Conservation (phyloP, 768 basidiomycete species). For the Boletus barrowsii region DNA sequence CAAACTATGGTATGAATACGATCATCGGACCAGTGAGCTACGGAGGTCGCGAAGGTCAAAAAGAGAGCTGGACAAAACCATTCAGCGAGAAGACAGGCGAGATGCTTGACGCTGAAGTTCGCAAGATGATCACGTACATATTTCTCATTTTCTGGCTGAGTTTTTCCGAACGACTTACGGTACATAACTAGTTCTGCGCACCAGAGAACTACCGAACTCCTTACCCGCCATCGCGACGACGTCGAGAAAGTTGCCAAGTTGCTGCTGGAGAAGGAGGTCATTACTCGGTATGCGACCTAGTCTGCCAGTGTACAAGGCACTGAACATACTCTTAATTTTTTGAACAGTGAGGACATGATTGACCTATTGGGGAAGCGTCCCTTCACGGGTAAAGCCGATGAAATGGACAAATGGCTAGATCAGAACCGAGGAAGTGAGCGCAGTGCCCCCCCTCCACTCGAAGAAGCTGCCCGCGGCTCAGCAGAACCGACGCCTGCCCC, state of each 20-base stretch:
- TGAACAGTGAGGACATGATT: conserved; percentile 81
- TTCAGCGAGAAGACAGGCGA: conserved; percentile 98
- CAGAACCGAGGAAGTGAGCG: conserved; percentile 59
- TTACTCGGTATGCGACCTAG: conserved; percentile 66
- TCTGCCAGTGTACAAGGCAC: neutral
- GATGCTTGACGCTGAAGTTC: conserved; percentile 86
- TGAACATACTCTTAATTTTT: conserved; percentile 1
- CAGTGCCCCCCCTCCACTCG: conserved; percentile 65
- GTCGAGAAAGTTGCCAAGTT: conserved; percentile 93
- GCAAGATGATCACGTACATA: conserved; percentile 86
- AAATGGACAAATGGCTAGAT: conserved; percentile 98
- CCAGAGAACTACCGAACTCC: conserved; percentile 72
- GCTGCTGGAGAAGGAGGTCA: conserved; percentile 92
- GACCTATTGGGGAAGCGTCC: conserved; percentile 77
- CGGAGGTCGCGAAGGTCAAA: conserved; percentile 79
- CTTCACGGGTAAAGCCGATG: conserved; percentile 73
- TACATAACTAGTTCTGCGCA: conserved; percentile 60
- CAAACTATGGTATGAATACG: conserved; percentile 96
- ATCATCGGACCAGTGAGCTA: conserved; percentile 96
- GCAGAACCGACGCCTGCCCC: conserved; percentile 47
- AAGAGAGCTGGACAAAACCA: conserved; percentile 92
- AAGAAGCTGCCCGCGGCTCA: conserved; percentile 41
- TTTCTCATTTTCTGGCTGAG: neutral
- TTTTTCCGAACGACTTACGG: conserved; percentile 7
- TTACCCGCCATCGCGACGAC: conserved; percentile 77